Conservation (phyloP, 2,329 filamentous ascomycete genomes). For the Pseudopyricularia cyperi region DNA sequence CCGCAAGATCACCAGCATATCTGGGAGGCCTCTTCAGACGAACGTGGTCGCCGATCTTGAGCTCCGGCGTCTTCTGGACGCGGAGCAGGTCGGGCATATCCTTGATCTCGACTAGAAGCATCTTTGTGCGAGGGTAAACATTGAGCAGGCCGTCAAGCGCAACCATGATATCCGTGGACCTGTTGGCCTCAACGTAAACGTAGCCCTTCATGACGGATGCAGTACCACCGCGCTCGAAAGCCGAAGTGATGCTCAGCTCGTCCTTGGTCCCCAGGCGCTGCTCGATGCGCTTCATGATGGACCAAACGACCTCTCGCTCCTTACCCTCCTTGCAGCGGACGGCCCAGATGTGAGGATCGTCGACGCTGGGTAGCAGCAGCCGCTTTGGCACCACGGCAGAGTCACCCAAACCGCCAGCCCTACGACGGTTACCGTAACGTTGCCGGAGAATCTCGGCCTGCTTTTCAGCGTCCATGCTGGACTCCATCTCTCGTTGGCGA, state of each 20-base stretch:
- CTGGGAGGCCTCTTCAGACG: constrained; percentile 69
- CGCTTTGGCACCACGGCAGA: constrained; percentile 72
- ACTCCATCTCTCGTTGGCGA: constrained; percentile 74
- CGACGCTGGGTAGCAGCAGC: constrained; percentile 78
- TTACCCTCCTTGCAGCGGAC: constrained; percentile 91
- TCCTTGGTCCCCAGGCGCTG: constrained; percentile 68
- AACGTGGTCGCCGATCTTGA: constrained; percentile 85
- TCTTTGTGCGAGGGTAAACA: constrained; percentile 77
- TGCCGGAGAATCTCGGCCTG: constrained; percentile 78
- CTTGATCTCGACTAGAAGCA: constrained; percentile 84
- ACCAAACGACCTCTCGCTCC: constrained; percentile 79
- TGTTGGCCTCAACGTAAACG: constrained; percentile 85
- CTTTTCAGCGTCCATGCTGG: constrained; percentile 85
- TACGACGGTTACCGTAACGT: constrained; percentile 71
- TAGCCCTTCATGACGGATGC: constrained; percentile 81
- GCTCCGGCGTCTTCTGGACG: constrained; percentile 70
- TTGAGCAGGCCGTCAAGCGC: constrained; percentile 77
- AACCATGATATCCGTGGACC: constrained; percentile 72
- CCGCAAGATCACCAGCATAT: constrained; percentile 80
- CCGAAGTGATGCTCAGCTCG: constrained; percentile 72
- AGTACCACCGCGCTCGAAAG: constrained; percentile 75
- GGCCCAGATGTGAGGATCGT: constrained; percentile 93
- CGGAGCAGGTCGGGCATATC: constrained; percentile 96
- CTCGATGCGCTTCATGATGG: constrained; percentile 78
- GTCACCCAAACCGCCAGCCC: constrained; percentile 51